Evolutionary conservation across 2,329 filamentous ascomycete species (phyloP), one percentile per base, ranked within the genome.

Genomic region (Aspergillus unguis): DNA sequence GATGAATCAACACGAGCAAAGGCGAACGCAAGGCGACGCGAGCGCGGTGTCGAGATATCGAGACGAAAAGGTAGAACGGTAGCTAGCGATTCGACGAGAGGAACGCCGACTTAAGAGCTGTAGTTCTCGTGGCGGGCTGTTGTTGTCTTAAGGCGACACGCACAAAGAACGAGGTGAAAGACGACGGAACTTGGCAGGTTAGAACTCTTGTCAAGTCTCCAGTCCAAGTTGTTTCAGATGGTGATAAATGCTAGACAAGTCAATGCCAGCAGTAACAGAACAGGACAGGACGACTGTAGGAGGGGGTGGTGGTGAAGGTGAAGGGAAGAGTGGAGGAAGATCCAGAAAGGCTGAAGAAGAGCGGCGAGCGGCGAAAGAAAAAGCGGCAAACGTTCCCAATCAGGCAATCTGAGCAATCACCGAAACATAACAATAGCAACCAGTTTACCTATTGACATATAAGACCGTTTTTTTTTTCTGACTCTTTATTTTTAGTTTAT

Each of bases 171-270:
- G 50, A 52, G 41, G 45, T 35, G 23, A 59, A 50, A 45, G 52
- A 53, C 55, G 53, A 45, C 52, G 49, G 50, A 58, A 48, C 55
- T 59, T 61, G 54, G 49, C 57, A 47, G 47, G 42, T 53, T 43
- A 50, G 48, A 44, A 52, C 36, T 43, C 46, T 51, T 48, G 54
- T 58, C 57, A 52, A 53, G 53, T 67, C 65, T 64, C 63, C 63
- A 65, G 63, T 68, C 64, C 62, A 66, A 37, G 57, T 51, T 45
- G 58, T 56, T 60, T 61, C 64, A 50, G 28, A 33, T 41, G n/a
- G 27, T 10, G 9, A 31, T 68, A 65, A 60, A 63, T 73, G 73
- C 75, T 77, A 72, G 74, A 76, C 75, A 77, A 77, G 74, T 74
- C 69, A 77, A 77, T 77, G 75, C 73, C 74, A 76, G 75, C 73